Evolutionary conservation across 2,329 filamentous ascomycete genomes (phyloP).

Genomic region (Anthostomella pinea): DNA sequence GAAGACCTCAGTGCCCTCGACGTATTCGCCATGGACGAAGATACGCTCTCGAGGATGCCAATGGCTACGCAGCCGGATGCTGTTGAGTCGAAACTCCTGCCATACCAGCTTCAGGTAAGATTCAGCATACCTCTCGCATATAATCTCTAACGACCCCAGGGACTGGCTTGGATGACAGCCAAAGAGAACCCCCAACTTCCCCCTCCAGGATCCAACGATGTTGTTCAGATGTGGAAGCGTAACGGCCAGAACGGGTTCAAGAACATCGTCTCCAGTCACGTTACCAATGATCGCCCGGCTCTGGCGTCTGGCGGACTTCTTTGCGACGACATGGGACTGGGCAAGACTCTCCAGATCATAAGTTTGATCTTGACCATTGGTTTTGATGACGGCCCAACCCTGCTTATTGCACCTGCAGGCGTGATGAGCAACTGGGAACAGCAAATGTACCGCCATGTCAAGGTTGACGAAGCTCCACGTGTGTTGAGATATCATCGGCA

Average conservation of each 20-base stretch:
- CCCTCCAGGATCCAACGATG: slow-evolving; percentile 51
- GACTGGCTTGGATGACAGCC: slow-evolving; percentile 75
- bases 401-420: slow-evolving; percentile 78
- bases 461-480: slow-evolving; percentile 57
- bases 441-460: slow-evolving; percentile 72
- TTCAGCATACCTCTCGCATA: background rate
- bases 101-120: slow-evolving; percentile 68
- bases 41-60: slow-evolving; percentile 67
- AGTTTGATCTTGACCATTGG: slow-evolving; percentile 64
- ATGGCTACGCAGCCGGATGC: slow-evolving; percentile 65
- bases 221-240: slow-evolving; percentile 77
- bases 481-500: slow-evolving; percentile 74
- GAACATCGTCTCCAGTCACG: slow-evolving; percentile 71
- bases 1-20: slow-evolving; percentile 64
- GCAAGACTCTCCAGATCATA: slow-evolving; percentile 85
- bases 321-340: slow-evolving; percentile 89
- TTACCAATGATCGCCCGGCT: slow-evolving; percentile 52
- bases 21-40: slow-evolving; percentile 68
- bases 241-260: slow-evolving; percentile 46
- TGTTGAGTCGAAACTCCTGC: slow-evolving; percentile 66
- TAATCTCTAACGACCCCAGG: slow-evolving; percentile 44
- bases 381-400: slow-evolving; percentile 56
- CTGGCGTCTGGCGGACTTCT: slow-evolving; percentile 80
- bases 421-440: slow-evolving; percentile 91
- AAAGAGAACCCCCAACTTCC: slow-evolving; percentile 72